Base-by-base conservation (phyloP, 768 basidiomycete genomes). In the Mycena maculata region DNA sequence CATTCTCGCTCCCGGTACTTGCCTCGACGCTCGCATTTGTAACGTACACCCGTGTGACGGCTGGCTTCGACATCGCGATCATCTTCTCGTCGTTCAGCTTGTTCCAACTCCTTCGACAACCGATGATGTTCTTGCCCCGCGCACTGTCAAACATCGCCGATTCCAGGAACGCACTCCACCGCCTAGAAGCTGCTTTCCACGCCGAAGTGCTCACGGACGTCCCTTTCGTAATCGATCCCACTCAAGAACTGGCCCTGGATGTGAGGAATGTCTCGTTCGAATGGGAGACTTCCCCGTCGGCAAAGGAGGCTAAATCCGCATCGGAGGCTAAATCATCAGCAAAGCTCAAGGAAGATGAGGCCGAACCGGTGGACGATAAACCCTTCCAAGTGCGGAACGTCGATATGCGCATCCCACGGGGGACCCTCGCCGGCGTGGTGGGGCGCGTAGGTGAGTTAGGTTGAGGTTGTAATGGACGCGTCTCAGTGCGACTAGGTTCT, bases 1-100 rank as follows among this genome's bases (percentile, higher is more conserved):
- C 87, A 7, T 86, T 80, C 73, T 88, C 88, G 3, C 81, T 89
- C 16, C 88, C 91, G 22, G 86, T 87, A 12, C 80, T 92, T 6
- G 88, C 90, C 1, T 86, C 90, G 1, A 89, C 90, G 6, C 80
- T 92, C 31, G 81, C 89, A 2, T 90, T 92, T 72, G 84, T 90
- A 22, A 87, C 88, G 4, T 92, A 92, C 74, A 88, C 87, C 2
- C 79, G 83, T 18, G 84, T 84, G 4, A 82, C 85, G 18, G 75
- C 85, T 59, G 77, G 78, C 16, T 87, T 92, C 71, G 86, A 91
- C 74, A 85, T 88, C 27, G 90, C 90, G 1, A 78, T 90, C 63
- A 89, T 92, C 60, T 93, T 93, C 75, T 80, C 90, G 7, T 88
- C 86, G 25, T 79, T 92, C 59, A 86, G 87, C 66, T 77, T 90